A percentile compares a stretch with the other conserved stretches of the same genome.
phyloP scores from a whole-genome alignment of 345 rosid species.

The Streptanthus diversifolius region DNA sequence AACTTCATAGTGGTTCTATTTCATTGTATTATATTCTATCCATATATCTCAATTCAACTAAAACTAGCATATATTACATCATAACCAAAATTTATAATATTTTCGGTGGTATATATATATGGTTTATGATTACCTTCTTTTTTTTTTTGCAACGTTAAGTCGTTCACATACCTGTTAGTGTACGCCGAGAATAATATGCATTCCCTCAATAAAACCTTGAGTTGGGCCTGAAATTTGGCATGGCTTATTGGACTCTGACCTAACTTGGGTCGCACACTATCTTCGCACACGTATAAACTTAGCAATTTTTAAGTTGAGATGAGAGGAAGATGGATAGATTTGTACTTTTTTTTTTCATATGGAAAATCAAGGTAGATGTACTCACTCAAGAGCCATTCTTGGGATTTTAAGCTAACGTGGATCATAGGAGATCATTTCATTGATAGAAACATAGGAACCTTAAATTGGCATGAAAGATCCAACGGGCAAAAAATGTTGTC shows the following conservation, averaged over 20 bases:
- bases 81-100: too few relatives aligned
- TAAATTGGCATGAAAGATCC: not conserved
- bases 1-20: not conserved
- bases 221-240: not conserved
- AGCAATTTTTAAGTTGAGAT: not conserved
- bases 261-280: constrained; percentile 2
- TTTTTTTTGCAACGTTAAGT: too few relatives aligned
- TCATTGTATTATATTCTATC: not conserved
- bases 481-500: not conserved
- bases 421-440: not conserved
- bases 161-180: not conserved
- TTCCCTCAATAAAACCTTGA: not conserved
- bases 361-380: not conserved
- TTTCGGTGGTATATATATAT: too few relatives aligned
- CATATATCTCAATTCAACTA: not conserved
- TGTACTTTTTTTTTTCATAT: not conserved
- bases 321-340: not conserved
- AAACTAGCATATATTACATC: too few relatives aligned
- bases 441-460: not conserved
- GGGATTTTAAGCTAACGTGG: not conserved
- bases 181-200: not conserved
- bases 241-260: not conserved
- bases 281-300: not conserved
- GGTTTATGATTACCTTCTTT: too few relatives aligned
- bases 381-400: not conserved